Base-by-base conservation (phyloP, 202 grass and related monocot genomes). In the Zizania palustris region DNA sequence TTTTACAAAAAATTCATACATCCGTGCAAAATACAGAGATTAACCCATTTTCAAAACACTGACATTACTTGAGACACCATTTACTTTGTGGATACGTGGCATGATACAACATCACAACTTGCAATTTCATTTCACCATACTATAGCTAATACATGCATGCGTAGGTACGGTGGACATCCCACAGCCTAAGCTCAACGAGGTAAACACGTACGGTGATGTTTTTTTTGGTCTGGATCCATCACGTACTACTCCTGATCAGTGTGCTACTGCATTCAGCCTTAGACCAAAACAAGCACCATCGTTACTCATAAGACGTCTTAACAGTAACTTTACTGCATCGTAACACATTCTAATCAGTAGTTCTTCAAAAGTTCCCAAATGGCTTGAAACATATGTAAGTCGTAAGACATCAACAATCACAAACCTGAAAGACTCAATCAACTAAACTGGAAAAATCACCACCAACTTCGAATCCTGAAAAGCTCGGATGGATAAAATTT, bases 391-490 rank as follows among this genome's bases (percentile, higher is more conserved):
- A 18, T 36, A 68, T 34, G 51, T 60, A 73, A 22, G 34, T 21
- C 42, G 51, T 60, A 73, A 22, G 34, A 35, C 42, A 53, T 54
- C n/a, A 66, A 57, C 41, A 37, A 20, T 51, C 2, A 65, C 35
- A 35, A 72, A 35, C 45, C 22, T 48, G 43, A 38, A 80, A 57
- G 49, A 18, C 5, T 14, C 19, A 65, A 58, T 40, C 37, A 70
- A 65, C 28, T 63, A 70, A 51, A 61, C 37, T 48, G 63, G 63
- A 42, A 11, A 71, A 59, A 48, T 33, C 35, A 13, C 42, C 42
- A 34, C 72, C 67, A 54, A 84, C 72, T 61, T 70, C n/a, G 53
- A 73, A 10, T 14, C 45, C 66, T 63, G 45, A 13, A 55, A 13
- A 45, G 1, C 49, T 11, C 48, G 12, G 39, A 63, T 39, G 37